Evolutionary conservation across 2,329 filamentous ascomycete genomes (phyloP), one percentile per base, ranked within the genome.

Genomic region (Colletotrichum orbiculare): DNA sequence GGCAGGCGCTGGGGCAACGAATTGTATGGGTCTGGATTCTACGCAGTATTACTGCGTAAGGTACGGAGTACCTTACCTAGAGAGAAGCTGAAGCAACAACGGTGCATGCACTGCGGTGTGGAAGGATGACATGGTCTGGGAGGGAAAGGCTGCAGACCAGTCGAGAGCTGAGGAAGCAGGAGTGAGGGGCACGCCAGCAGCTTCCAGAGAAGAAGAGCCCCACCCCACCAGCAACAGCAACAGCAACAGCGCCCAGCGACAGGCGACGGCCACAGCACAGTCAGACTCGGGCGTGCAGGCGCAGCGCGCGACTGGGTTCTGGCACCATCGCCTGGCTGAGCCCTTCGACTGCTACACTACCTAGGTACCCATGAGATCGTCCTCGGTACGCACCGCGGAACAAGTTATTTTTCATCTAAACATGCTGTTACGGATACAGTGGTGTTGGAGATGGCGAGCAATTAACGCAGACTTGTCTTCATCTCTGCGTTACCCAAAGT

Each of bases 1-100:
- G 52, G 46, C 63, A 53, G 62, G 62, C 58, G 58, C 63, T 63
- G 47, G 58, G 50, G 52, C 62, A 62, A 62, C 63, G 47, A 55
- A 4, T 25, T 25, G 25, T 25, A 54, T 55, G 50, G 39, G 60
- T 60, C 55, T 64, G 50, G 43, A 45, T 60, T 43, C 38, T n/a
- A 49, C 45, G 56, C 25, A 25, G 25, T 25, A 25, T 25, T 25
- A 4, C 4, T 25, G 25, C 25, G 45, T 38, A 33, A 8, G 38
- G 38, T 41, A n/a, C n/a, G n/a, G n/a, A n/a, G n/a, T n/a, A 41
- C 38, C 38, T 41, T 8, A 41, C 38, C 8, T 12, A 13, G 38
- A 9, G 9, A 41, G 38, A 4, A 10, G 13, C 38, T 25, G 38
- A 13, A n/a, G 33, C 41, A 55, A 41, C 55, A 48, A 47, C 53